phyloP scores from a whole-genome alignment of 2,329 filamentous ascomycete genomes.

The Geoglossum cookeanum region DNA sequence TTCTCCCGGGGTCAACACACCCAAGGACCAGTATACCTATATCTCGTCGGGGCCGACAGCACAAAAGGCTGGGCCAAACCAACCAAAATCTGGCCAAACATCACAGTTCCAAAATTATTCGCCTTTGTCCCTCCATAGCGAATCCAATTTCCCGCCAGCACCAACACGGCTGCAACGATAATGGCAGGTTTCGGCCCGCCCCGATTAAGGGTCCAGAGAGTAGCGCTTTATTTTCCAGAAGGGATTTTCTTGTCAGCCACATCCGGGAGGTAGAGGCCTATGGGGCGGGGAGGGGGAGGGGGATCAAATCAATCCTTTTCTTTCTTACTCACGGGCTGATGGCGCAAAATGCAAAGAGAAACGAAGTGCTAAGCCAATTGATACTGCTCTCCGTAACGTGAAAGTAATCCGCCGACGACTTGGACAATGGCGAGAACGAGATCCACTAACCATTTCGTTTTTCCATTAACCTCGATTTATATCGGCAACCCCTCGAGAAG shows the following conservation, averaged over 20 bases:
- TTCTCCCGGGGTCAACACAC: background rate
- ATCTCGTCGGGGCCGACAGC: conserved; percentile 70
- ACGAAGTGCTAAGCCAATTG: conserved; percentile 84
- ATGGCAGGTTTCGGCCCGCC: conserved; percentile 62
- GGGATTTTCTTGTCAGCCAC: background rate
- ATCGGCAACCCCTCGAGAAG: background rate
- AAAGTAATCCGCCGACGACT: conserved; percentile 57
- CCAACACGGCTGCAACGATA: conserved; percentile 48
- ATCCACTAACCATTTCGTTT: conserved; percentile 47
- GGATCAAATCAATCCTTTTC: no score
- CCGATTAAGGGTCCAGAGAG: conserved; percentile 59
- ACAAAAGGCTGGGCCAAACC: conserved; percentile 87
- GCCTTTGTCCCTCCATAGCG: conserved; percentile 52
- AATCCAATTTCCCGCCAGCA: conserved; percentile 79
- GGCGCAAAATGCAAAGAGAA: conserved; percentile 66
- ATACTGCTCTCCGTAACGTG: conserved; percentile 52
- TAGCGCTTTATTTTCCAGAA: conserved; percentile 20
- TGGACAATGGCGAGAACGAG: conserved; percentile 70
- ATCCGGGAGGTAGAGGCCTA: background rate
- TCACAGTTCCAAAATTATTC: conserved; percentile 49
- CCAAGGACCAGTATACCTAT: conserved; percentile 26
- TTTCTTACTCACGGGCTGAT: conserved; percentile 38
- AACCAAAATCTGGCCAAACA: conserved; percentile 82
- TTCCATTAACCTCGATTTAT: background rate
- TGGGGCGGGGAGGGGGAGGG: no score